Evolutionary conservation across 768 basidiomycete species (phyloP).

Genomic region (Tephrocybe sp.): DNA sequence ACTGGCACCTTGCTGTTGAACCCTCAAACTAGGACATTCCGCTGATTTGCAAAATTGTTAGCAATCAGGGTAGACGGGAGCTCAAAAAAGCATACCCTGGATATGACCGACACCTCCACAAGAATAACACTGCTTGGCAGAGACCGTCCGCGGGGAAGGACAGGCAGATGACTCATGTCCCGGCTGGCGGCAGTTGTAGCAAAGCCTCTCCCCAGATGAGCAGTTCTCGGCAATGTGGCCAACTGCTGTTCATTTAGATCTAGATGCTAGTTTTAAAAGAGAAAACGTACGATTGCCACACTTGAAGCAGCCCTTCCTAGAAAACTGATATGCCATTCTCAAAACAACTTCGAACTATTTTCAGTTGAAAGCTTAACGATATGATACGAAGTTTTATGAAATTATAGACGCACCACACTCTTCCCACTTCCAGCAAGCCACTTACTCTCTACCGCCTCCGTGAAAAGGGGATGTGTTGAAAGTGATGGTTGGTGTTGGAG

Average conservation of each 20-base stretch:
- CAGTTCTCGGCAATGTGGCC: slow-evolving; percentile 94
- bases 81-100: slow-evolving; percentile 38
- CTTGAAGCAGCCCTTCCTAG: slow-evolving; percentile 90
- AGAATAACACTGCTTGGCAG: slow-evolving; percentile 89
- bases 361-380: slow-evolving; percentile 7
- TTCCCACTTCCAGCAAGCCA: slow-evolving; percentile 74
- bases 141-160: slow-evolving; percentile 76
- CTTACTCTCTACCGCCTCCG: slow-evolving; percentile 68
- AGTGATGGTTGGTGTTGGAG: slow-evolving; percentile 32
- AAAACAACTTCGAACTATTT: slow-evolving; percentile 35
- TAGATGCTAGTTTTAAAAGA: not conserved
- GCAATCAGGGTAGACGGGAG: slow-evolving; percentile 1
- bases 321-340: slow-evolving; percentile 79
- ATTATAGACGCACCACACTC: slow-evolving; percentile 48
- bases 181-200: slow-evolving; percentile 94
- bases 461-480: slow-evolving; percentile 42
- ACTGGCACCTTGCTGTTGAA: slow-evolving; percentile 56
- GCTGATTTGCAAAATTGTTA: slow-evolving; percentile 33
- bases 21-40: slow-evolving; percentile 78
- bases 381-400: slow-evolving; percentile 1
- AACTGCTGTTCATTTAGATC: slow-evolving; percentile 41
- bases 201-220: slow-evolving; percentile 82
- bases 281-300: slow-evolving; percentile 80
- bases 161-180: slow-evolving; percentile 91
- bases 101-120: slow-evolving; percentile 93